Conservation (phyloP, 805 yeast species). For the Lipomyces yamanashiensis region DNA sequence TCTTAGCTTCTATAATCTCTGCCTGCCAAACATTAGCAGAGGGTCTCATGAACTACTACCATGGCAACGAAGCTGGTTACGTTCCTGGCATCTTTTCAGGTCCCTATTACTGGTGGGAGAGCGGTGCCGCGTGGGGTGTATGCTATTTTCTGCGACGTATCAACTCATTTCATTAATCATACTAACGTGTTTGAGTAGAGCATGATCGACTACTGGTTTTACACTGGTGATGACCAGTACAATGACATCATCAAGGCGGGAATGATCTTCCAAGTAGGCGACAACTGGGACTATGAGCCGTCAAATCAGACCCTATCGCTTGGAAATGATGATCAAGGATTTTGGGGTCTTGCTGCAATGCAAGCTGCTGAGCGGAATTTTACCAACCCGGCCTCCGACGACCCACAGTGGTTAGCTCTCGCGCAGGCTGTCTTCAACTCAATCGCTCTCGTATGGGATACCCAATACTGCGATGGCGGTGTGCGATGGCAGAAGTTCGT, state of each 20-base stretch:
- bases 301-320: constrained; percentile 80
- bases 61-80: constrained; percentile 68
- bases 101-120: constrained; percentile 97
- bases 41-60: constrained; percentile 73
- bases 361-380: constrained; percentile 84
- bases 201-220: constrained; percentile 67
- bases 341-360: constrained; percentile 89
- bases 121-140: constrained; percentile 73
- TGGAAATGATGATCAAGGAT: constrained; percentile 93
- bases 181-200: constrained; percentile 4
- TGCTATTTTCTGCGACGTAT: not conserved
- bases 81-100: constrained; percentile 81
- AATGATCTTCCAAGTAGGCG: constrained; percentile 67
- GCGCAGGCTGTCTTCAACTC: constrained; percentile 88
- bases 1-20: constrained; percentile 46
- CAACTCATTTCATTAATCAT: not conserved
- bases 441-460: constrained; percentile 81
- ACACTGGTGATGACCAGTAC: constrained; percentile 70
- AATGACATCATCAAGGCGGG: constrained; percentile 63
- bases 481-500: constrained; percentile 90
- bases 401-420: constrained; percentile 74
- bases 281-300: constrained; percentile 72
- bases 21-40: constrained; percentile 58
- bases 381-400: constrained; percentile 62
- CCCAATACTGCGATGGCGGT: constrained; percentile 68